phyloP scores from a whole-genome alignment of 495 filamentous ascomycete genomes.

The Trypethelium eluteriae region DNA sequence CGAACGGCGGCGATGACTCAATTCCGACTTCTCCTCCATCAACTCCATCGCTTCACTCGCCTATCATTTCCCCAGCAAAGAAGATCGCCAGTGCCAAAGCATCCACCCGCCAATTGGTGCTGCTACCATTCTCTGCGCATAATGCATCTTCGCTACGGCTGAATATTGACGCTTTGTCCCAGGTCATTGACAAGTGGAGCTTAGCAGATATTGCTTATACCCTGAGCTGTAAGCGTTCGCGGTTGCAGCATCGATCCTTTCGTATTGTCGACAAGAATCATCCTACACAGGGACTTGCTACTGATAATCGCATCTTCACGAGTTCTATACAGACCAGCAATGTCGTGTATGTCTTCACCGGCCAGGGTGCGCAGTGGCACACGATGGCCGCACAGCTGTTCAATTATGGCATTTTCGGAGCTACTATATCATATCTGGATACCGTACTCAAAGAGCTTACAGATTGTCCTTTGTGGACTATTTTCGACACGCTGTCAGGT shows the following conservation, averaged over 20 bases:
- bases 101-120: too few relatives aligned
- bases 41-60: too few relatives aligned
- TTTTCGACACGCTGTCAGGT: slow-evolving; percentile 16
- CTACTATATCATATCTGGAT: neutral
- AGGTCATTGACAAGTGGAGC: neutral
- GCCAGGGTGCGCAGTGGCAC: slow-evolving; percentile 42
- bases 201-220: neutral
- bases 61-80: neutral
- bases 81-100: neutral
- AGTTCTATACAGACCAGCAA: neutral
- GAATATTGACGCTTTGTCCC: neutral
- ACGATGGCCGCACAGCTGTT: slow-evolving; percentile 32
- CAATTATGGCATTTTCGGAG: neutral
- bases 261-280: neutral
- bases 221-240: neutral
- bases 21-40: too few relatives aligned
- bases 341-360: slow-evolving; percentile 35
- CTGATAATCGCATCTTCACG: neutral
- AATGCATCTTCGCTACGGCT: neutral
- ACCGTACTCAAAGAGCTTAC: neutral
- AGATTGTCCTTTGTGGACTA: neutral
- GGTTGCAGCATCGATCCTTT: neutral
- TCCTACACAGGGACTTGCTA: neutral
- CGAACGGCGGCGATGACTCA: neutral
- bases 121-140: neutral